Percentiles rank a stretch among this genome's conserved stretches.
Conservation (phyloP, 331 rosid species). For the Quercus lobata region DNA sequence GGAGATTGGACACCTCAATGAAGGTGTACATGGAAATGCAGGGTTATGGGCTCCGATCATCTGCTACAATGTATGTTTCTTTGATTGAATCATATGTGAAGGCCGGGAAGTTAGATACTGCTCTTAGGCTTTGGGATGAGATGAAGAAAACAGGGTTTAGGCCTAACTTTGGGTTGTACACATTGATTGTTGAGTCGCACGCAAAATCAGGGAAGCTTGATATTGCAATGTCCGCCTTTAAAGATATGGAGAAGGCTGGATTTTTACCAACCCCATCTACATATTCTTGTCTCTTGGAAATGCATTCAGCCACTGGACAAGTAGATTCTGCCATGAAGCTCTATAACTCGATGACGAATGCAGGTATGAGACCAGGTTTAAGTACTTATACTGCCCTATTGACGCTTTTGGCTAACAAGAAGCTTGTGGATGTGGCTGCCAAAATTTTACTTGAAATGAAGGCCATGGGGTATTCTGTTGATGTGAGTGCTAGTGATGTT, state of each 20-base stretch:
- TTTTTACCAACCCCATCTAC: constrained; percentile 95
- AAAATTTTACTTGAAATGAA: constrained; percentile 94
- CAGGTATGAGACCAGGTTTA: constrained; percentile 82
- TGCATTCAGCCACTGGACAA: constrained; percentile 88
- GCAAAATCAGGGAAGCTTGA: constrained; percentile 95
- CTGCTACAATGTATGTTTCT: constrained; percentile 68
- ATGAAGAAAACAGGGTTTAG: constrained; percentile 83
- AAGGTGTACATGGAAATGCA: constrained; percentile 89
- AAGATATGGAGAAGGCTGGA: constrained; percentile 96
- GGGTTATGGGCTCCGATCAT: constrained; percentile 67
- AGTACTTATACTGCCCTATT: constrained; percentile 80
- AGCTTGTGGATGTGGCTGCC: constrained; percentile 88
- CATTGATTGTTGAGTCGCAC: constrained; percentile 79
- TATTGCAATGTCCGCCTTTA: constrained; percentile 74
- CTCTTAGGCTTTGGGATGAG: constrained; percentile 89
- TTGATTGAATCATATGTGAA: constrained; percentile 81
- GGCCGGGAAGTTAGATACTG: constrained; percentile 90
- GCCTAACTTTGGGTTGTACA: constrained; percentile 94
- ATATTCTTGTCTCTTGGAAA: constrained; percentile 85
- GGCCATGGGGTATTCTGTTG: constrained; percentile 87
- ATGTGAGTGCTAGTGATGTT: constrained; percentile 89
- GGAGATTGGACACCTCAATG: constrained; percentile 81
- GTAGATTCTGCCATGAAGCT: constrained; percentile 89
- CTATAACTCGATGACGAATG: constrained; percentile 88
- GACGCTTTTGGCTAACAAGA: constrained; percentile 80